A percentile compares a stretch with the other conserved stretches of the same genome.
phyloP scores from a whole-genome alignment of 2,329 filamentous ascomycete species.

The Exophiala alcalophila region DNA sequence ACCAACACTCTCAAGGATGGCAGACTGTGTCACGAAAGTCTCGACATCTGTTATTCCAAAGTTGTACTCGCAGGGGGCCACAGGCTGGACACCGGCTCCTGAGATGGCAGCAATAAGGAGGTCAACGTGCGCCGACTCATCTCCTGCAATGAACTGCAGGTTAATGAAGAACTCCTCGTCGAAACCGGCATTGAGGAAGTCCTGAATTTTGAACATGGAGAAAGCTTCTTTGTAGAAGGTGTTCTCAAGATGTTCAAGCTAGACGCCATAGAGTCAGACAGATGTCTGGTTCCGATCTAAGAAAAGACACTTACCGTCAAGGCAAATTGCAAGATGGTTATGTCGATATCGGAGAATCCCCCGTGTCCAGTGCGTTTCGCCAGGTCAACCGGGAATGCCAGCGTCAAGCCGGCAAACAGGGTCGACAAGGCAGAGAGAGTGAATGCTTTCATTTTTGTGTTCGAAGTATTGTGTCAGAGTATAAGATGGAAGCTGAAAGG shows the following conservation, averaged over 20 bases:
- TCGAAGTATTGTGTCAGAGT: background rate
- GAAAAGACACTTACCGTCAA: constrained; percentile 15
- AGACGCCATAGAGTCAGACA: background rate
- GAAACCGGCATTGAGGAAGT: constrained; percentile 64
- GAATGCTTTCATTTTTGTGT: constrained; percentile 23
- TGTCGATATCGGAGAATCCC: constrained; percentile 50
- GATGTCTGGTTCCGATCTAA: background rate
- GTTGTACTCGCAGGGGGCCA: constrained; percentile 68
- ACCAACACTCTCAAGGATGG: constrained; percentile 61
- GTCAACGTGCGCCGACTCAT: constrained; percentile 62
- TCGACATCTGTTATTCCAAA: constrained; percentile 55
- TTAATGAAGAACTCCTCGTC: constrained; percentile 55
- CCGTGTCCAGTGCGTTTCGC: constrained; percentile 5
- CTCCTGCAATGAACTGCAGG: constrained; percentile 60
- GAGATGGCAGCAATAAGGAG: constrained; percentile 60
- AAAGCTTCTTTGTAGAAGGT: constrained; percentile 71
- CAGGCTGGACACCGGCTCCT: constrained; percentile 61
- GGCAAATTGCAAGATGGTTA: constrained; percentile 57
- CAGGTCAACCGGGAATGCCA: constrained; percentile 23
- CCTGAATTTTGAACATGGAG: constrained; percentile 60
- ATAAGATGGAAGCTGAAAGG: background rate
- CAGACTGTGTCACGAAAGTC: constrained; percentile 66
- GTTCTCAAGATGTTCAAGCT: constrained; percentile 69
- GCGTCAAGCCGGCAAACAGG: constrained; percentile 23
- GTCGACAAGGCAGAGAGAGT: constrained; percentile 21